A percentile compares a stretch with the other conserved stretches of the same genome.
Conservation (phyloP, 805 yeast genomes). For the Metschnikowia dekortorum region DNA sequence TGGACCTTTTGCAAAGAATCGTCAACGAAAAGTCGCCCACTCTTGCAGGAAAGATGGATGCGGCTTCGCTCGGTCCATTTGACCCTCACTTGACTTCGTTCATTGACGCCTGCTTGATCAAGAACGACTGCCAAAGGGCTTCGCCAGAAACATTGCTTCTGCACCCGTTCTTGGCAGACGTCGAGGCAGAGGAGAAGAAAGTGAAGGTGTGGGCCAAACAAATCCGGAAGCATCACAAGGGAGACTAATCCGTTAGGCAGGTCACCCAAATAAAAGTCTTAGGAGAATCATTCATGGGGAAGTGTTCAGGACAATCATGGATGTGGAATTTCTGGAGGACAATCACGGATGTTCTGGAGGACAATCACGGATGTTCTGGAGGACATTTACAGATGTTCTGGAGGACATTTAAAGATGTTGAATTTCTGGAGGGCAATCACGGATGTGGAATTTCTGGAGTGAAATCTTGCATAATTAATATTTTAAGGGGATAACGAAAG, state of each 20-base stretch:
- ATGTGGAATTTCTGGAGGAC: no score
- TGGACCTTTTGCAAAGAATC: constrained; percentile 85
- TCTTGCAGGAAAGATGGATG: constrained; percentile 37
- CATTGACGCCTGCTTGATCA: constrained; percentile 68
- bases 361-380: no score
- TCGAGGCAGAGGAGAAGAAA: constrained; percentile 31
- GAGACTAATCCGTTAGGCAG: background rate
- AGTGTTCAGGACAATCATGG: no score
- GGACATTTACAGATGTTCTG: no score
- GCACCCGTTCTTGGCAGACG: constrained; percentile 29
- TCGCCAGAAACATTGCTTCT: constrained; percentile 66
- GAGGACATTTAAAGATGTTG: no score
- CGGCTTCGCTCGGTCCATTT: constrained; percentile 25
- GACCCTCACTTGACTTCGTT: constrained; percentile 56
- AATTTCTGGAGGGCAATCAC: no score
- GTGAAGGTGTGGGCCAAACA: constrained; percentile 40
- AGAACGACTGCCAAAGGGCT: constrained; percentile 63
- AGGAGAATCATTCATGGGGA: no score
- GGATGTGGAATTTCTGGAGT: no score
- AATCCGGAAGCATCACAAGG: constrained; percentile 32
- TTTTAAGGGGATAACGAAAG: no score
- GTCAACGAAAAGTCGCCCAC: constrained; percentile 91
- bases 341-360: no score
- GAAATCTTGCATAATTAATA: no score
- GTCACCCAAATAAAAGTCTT: no score